Base-by-base conservation (phyloP, 768 basidiomycete genomes). In the Tricholomella constricta region DNA sequence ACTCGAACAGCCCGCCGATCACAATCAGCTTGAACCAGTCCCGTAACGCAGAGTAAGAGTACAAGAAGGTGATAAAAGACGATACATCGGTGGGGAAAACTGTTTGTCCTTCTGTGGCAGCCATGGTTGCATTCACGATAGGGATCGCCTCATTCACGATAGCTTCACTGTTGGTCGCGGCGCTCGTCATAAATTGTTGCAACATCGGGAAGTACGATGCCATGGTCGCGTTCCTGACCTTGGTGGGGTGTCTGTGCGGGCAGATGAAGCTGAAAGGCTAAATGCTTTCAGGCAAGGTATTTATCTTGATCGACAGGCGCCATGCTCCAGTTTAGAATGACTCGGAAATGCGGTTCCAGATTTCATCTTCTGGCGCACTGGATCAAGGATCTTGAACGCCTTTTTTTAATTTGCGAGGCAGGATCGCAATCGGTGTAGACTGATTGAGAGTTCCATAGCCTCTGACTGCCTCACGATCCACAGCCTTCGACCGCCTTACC, bases 11-110 rank as follows among this genome's bases (percentile, higher is more conserved):
- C 10, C 79, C 79, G 6, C 83, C 83, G 7, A 85, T 60, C 37
- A 80, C 57, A 43, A 82, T 60, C 43, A 86, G 69, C 56, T 80
- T 72, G 15, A 77, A 55, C 75, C 82, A 82, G 62, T 85, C 82
- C n/a, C 69, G 71, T 36, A 82, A 58, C 2, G 75, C 78, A 7
- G 75, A 68, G 47, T 72, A 70, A 1, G 82, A 81, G 44, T 62
- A 57, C n/a, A 69, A 47, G 1, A 66, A 31, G 6, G 54, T 32
- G 37, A 65, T 31, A 29, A 62, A 40, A 8, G 54, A 59, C 11
- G 54, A 46, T 7, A 67, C 10, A 14, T 48, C 51, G 2, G 52
- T 51, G 9, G 56, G 51, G 6, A 59, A 32, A 4, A 37, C 29
- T 15, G 52, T 22, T 44, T 56, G 22, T 26, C 31, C 58, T 53